Base-by-base conservation (phyloP, 192 early-diverging fungal genomes). In the Coemansia nantahalensis region DNA sequence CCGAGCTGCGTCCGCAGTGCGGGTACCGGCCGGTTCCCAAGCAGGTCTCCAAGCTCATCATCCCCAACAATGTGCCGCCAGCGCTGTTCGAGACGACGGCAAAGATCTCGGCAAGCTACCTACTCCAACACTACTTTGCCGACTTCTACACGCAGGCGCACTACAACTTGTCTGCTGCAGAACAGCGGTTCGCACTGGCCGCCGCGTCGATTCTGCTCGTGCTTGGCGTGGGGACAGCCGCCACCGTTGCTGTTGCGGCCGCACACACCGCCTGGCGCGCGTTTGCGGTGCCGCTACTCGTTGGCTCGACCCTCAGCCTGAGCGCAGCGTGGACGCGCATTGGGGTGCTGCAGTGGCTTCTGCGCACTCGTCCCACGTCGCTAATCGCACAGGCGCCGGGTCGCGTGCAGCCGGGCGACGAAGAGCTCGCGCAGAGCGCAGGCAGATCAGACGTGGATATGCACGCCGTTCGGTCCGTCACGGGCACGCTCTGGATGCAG, bases 51-150 rank as follows among this genome's bases (percentile, higher is more conserved):
- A 38, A 43, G 12, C 56, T 64, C 5, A 45, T 71, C 9, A 40
- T 46, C 7, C 51, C 56, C 5, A 58, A 45, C 38, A 36, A 48
- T 7, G 41, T 63, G 1, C 68, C 68, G 12, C 68, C 68, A 6
- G 68, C 68, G 14, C 48, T 71, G 9, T 71, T 71, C 24, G 68
- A 71, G 3, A 63, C 68, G 3, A 46, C 32, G n/a, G 60, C 68
- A 35, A 63, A 56, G 18, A 14, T 71, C 21, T 51, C 59, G 1
- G 47, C 68, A 2, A 52, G 51, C 4, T 58, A 56, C 31, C 23
- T 63, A 26, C 37, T 64, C 5, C 54, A 51, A 12, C 5, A 24
- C 33, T 42, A 59, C 16, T 71, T 71, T 64, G 42, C 42, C 3
- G 47, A 55, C 7, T 71, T 71, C 24, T 51, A 43, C 24, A 17